Percentiles rank a stretch among this genome's conserved stretches.
These are phyloP conservation scores for Phytophthora citricola DNA, from an alignment of 352 stramenopile genomes.

Conservation along the genomic window DNA sequence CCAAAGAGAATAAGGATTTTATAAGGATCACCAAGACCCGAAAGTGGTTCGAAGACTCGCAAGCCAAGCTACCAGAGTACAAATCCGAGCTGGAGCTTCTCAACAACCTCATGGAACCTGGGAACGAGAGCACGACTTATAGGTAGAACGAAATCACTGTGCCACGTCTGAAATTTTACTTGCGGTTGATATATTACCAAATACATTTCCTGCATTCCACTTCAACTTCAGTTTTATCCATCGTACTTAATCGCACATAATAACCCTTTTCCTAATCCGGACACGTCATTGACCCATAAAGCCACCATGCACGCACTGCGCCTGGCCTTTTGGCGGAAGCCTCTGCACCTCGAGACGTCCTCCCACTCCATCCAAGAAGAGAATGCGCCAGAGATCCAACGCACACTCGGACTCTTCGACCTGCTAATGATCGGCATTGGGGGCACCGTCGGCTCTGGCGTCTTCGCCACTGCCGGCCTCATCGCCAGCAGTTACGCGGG, in stretches of 20 bases:
- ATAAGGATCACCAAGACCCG: no score
- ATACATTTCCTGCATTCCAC: not conserved
- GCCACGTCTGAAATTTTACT: no score
- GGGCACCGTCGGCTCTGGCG: conserved; percentile 92
- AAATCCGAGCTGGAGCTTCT: no score
- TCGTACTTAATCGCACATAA: conserved; percentile 10
- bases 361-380: conserved; percentile 24
- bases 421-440: conserved; percentile 94
- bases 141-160: no score
- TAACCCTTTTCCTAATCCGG: not conserved
- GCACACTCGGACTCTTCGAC: conserved; percentile 91
- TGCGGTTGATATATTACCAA: no score
- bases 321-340: conserved; percentile 83
- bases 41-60: no score
- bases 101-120: no score
- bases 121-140: no score
- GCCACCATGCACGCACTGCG: conserved; percentile 36
- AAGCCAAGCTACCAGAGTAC: no score
- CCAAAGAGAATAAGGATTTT: no score
- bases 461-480: conserved; percentile 90
- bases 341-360: conserved; percentile 51
- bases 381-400: conserved; percentile 12
- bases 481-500: conserved; percentile 76
- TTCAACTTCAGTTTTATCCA: conserved; percentile 8
- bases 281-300: conserved; percentile 9